Conservation (phyloP, 345 rosid genomes). For the Camelina laxa region DNA sequence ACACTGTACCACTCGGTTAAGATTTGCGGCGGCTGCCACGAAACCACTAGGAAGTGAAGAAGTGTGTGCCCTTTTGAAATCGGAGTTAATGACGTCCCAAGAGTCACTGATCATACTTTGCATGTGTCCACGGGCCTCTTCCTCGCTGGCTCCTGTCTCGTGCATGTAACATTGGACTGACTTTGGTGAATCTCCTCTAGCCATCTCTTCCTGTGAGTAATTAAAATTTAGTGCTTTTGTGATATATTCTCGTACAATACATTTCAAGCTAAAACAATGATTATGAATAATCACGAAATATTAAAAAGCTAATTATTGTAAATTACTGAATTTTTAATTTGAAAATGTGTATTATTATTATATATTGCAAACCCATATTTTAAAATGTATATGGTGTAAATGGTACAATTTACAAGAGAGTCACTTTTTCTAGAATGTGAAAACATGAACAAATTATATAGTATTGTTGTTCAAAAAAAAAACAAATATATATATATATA, state of each 20-base stretch:
- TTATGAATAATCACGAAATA: background rate
- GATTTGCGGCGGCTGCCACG: slow-evolving; percentile 30
- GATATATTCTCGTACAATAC: no score
- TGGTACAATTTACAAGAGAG: background rate
- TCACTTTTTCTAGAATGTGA: background rate
- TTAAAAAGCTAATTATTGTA: background rate
- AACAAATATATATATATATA: no score
- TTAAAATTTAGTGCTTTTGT: no score
- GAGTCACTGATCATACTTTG: slow-evolving; percentile 12
- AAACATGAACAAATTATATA: background rate
- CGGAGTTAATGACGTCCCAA: slow-evolving; percentile 35
- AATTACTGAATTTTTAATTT: no score
- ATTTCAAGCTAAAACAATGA: no score
- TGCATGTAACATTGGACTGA: slow-evolving; percentile 47
- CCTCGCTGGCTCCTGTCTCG: slow-evolving; percentile 42
- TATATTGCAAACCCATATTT: background rate
- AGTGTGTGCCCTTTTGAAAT: slow-evolving; percentile 6
- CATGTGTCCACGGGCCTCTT: slow-evolving; percentile 34
- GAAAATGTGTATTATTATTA: background rate
- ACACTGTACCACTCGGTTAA: slow-evolving; percentile 40
- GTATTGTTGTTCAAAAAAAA: no score
- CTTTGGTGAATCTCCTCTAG: slow-evolving; percentile 46
- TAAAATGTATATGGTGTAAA: no score
- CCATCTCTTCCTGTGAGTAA: slow-evolving; percentile 36
- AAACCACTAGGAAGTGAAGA: slow-evolving; percentile 24